Evolutionary conservation across 2,329 filamentous ascomycete species (phyloP), one percentile per base, ranked within the genome.

Genomic region (Alternaria triticina): DNA sequence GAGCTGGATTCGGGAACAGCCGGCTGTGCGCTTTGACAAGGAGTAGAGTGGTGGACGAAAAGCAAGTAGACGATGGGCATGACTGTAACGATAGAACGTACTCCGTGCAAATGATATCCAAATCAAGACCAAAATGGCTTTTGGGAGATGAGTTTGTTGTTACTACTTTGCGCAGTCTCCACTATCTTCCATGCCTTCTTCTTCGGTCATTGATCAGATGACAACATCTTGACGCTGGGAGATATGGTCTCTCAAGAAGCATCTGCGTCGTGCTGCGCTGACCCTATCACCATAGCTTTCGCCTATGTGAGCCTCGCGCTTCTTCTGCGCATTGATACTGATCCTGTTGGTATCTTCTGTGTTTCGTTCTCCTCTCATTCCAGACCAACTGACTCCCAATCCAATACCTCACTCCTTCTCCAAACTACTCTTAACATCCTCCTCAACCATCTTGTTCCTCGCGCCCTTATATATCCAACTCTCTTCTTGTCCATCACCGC

Each of bases 21-120:
- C 95, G 11, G 96, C 95, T 20, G 94, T 98, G 65, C 87, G 95
- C 80, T 84, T 98, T 78, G 92, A 96, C 74, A 95, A 94, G 84
- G 88, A 93, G 72, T 95, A 71, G 15, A 3, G 2, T 20, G 6
- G 54, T 22, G n/a, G 59, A 20, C 10, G 10, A 6, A 17, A 7
- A 6, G 0, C 17, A 17, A 46, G 10, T 22, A 27, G 12, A 28
- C 20, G 47, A 50, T 49, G 44, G 33, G 59, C 28, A 54, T 45
- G 51, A 52, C 11, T 56, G 59, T 45, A 52, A 62, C 40, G 59
- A 62, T 44, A 59, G 23, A 43, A 62, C 54, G 30, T 22, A 23
- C 17, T 15, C n/a, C 23, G 28, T 59, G 55, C 17, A 47, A 50
- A 62, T 55, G 56, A 62, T 59, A 62, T 59, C 49, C 55, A 54